Conservation (phyloP, 805 yeast genomes). For the Saccharomycopsis sp. region DNA sequence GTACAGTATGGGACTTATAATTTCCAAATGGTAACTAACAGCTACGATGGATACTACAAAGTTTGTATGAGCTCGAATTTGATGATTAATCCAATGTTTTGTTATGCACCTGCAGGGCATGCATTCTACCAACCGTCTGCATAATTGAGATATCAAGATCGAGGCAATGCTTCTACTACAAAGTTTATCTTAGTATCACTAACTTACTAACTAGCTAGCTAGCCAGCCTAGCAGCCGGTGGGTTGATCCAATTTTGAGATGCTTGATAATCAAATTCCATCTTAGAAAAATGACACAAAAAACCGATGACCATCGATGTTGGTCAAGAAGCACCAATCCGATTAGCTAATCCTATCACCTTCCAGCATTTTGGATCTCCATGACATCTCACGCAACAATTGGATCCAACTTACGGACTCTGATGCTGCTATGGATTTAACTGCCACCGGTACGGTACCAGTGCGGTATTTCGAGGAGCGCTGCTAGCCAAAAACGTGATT, state of each 20-base stretch:
- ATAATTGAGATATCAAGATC: background rate
- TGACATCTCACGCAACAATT: too few species aligned
- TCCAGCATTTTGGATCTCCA: too few species aligned
- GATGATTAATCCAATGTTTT: background rate
- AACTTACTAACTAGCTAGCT: too few species aligned
- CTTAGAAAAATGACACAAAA: background rate
- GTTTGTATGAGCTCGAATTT: background rate
- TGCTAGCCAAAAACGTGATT: background rate
- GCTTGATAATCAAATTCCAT: background rate
- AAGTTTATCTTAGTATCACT: too few species aligned
- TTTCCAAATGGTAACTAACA: background rate
- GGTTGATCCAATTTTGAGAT: background rate
- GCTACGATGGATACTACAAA: background rate
- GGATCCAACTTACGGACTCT: too few species aligned
- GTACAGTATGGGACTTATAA: background rate
- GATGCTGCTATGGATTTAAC: too few species aligned
- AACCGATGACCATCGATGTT: background rate
- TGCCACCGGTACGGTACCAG: too few species aligned
- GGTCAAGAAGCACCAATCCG: too few species aligned
- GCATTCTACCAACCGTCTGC: background rate
- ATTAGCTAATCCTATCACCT: background rate
- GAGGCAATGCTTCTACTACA: background rate
- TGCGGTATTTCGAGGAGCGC: background rate
- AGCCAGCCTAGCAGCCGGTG: too few species aligned
- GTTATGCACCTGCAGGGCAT: too few species aligned